Base-by-base conservation (phyloP, 768 basidiomycete genomes). In the Calocybe indica region DNA sequence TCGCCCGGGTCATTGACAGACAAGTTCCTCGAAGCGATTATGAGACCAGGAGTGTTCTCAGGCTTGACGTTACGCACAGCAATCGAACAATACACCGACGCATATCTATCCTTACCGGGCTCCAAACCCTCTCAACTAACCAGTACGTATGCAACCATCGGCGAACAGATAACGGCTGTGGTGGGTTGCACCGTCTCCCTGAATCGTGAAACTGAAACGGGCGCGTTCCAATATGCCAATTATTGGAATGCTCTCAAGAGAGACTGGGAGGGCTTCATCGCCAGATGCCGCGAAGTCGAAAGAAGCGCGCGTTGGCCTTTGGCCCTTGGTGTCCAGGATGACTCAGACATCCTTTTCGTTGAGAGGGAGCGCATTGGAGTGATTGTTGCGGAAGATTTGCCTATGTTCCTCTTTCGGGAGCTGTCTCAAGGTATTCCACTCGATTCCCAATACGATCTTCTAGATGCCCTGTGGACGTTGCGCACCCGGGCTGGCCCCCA, bases 181-280 rank as follows among this genome's bases (percentile, higher is more conserved):
- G 91, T 98, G 28, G 95, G 92, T 1, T 89, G 87, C 57, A 86
- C 88, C 0, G 85, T 97, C 43, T 74, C 73, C 46, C 71, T 94
- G 33, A 76, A 80, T 52, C 75, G 75, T 37, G 85, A 89, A 58
- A 74, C 83, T 0, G 81, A 85, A 51, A 92, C 89, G 2, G 92
- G 92, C 11, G 85, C 84, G 34, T 73, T 81, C 40, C 82, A 86
- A 53, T 75, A 91, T 58, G 79, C 81, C 39, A 83, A 82, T 38
- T 92, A 91, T 60, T 86, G 89, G 82, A 85, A 79, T 55, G 82
- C 85, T 0, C 65, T 96, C 56, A 93, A 90, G 62, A 71, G 88
- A 40, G 93, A 97, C 56, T 98, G 95, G 94, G 88, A 97, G 59
- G 92, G 94, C 3, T 94, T 97, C 58, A 82, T 94, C 51, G 87